Evolutionary conservation across 352 stramenopile genomes (phyloP), one percentile per base, ranked within the genome.

Genomic region (Phytopythium montanum): DNA sequence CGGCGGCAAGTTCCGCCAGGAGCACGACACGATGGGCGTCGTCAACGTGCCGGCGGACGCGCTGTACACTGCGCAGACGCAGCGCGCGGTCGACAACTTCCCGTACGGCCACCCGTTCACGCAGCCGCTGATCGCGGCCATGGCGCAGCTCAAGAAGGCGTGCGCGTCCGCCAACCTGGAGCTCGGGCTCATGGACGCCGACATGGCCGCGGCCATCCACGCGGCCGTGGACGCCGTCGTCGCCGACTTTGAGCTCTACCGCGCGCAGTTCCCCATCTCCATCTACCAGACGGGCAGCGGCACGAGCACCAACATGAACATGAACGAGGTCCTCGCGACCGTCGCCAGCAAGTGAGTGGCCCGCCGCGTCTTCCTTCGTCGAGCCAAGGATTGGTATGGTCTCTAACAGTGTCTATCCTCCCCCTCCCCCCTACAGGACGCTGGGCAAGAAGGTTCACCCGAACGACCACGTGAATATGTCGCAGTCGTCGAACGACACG

Each of bases 261-360:
- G 61, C 16, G 62, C 70, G 46, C 75, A 84, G 52, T 84, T 84
- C 72, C 75, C 75, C 12, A 72, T 84, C 64, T 78, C 71, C 42
- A 75, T 82, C 54, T 87, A 80, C 69, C 96, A 99, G 71, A 98
- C 94, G 8, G 95, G 96, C 41, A 92, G 74, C 52, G 96, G 96
- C 28, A 99, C 96, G n/a, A 96, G 98, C 67, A 98, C 92, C 38
- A 99, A 99, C 76, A 99, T 99, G 96, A 99, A 99, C 76, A 87
- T 97, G 23, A 99, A 99, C 76, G 94, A 99, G 76, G 95, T 98
- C 3, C 76, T 99, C 39, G 81, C 92, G 18, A 98, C 97, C 64
- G 74, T 96, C 33, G 93, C 94, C 10, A 66, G 51, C 18, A 62
- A 58, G 49, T 65, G 29, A n/a, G 62, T 72, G 82, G 92, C 69